phyloP scores from a whole-genome alignment of 2,329 filamentous ascomycete species.

The Calycina marina region DNA sequence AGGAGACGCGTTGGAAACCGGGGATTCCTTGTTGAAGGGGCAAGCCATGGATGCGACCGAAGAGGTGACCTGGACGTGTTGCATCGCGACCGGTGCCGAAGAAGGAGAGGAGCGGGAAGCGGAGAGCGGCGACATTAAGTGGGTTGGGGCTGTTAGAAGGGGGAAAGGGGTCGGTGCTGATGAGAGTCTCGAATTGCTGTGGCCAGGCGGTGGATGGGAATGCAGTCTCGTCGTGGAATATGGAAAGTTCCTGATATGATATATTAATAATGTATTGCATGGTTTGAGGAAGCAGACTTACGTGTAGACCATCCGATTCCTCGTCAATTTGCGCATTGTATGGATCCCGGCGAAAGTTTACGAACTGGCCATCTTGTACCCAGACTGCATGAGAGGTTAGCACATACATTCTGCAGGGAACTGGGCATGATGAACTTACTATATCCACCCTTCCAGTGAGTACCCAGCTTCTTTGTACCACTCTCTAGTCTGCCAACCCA shows the following conservation, averaged over 20 bases:
- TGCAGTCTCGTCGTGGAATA: conserved; percentile 15
- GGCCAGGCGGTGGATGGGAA: conserved; percentile 13
- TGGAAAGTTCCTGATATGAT: conserved; percentile 18
- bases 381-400: too few species aligned
- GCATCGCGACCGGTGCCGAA: not conserved
- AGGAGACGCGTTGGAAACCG: conserved; percentile 37
- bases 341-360: not conserved
- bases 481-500: conserved; percentile 26
- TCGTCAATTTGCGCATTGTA: conserved; percentile 7
- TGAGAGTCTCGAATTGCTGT: conserved; percentile 10
- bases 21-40: conserved; percentile 32
- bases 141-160: not conserved
- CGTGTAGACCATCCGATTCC: conserved; percentile 13
- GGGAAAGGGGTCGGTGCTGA: conserved; percentile 14
- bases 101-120: conserved; percentile 1
- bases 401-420: too few species aligned
- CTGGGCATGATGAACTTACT: conserved; percentile 21
- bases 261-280: too few species aligned
- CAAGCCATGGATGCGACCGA: conserved; percentile 34
- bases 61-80: conserved; percentile 13
- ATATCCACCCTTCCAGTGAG: conserved; percentile 36
- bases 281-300: conserved; percentile 4
- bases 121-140: conserved; percentile 2
- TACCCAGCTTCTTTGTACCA: conserved; percentile 25
- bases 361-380: too few species aligned